phyloP scores from a whole-genome alignment of 2,329 filamentous ascomycete genomes.

The Stemphylium vesicarium region DNA sequence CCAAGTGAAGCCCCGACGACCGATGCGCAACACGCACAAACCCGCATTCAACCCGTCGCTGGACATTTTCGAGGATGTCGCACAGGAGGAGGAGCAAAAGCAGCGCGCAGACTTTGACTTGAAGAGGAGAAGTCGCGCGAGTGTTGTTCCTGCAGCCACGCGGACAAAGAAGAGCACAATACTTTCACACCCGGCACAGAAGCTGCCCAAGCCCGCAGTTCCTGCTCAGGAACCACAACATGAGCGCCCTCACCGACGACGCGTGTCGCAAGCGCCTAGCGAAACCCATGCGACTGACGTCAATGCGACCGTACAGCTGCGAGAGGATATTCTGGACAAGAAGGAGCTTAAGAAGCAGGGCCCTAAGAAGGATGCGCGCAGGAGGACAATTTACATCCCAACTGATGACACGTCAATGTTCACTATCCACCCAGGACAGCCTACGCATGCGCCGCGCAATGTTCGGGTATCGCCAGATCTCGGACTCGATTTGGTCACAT shows the following conservation, averaged over 20 bases:
- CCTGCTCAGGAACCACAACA: constrained; percentile 29
- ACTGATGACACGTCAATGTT: constrained; percentile 59
- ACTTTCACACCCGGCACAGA: constrained; percentile 47
- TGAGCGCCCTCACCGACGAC: constrained; percentile 40
- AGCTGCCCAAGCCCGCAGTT: constrained; percentile 33
- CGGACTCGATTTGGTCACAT: constrained; percentile 47
- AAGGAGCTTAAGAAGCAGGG: constrained; percentile 40
- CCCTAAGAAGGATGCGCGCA: constrained; percentile 51
- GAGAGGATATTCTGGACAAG: constrained; percentile 38
- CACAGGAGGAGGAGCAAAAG: constrained; percentile 42
- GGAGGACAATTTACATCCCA: constrained; percentile 59
- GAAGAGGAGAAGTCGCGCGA: constrained; percentile 37
- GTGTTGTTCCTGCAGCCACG: constrained; percentile 29
- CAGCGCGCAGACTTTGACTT: constrained; percentile 31
- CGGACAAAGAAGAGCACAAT: constrained; percentile 38
- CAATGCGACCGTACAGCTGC: constrained; percentile 40
- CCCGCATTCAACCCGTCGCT: constrained; percentile 40
- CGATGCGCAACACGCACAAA: constrained; percentile 37
- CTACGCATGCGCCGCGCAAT: constrained; percentile 34
- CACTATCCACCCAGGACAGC: constrained; percentile 58
- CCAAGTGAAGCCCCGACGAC: constrained; percentile 44
- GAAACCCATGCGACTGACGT: constrained; percentile 33
- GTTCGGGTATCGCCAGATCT: constrained; percentile 45
- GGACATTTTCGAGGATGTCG: constrained; percentile 50
- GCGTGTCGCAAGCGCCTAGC: constrained; percentile 43